These are phyloP conservation scores for Nicotiana tomentosiformis DNA, from an alignment of 257 asterid genomes.

Conservation along the genomic window DNA sequence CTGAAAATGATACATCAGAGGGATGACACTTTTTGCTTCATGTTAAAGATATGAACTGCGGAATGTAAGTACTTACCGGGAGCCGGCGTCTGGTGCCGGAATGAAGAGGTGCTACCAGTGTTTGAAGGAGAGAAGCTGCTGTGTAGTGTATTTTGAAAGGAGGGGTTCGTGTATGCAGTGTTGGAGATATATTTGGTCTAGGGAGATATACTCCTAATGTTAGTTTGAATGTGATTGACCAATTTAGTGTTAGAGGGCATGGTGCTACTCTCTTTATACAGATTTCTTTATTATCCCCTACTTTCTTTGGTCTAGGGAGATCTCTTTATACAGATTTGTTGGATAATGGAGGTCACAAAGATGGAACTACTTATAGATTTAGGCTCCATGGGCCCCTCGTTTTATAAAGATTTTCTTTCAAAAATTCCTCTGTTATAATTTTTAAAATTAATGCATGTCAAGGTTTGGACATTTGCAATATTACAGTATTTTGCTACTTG, in stretches of 20 bases:
- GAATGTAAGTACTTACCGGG: neutral
- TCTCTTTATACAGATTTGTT: too few relatives aligned
- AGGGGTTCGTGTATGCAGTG: too few relatives aligned
- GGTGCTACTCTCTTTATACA: too few relatives aligned
- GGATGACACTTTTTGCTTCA: neutral
- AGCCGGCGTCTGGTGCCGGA: neutral
- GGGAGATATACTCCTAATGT: too few relatives aligned
- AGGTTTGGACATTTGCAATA: neutral
- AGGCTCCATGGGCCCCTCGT: neutral
- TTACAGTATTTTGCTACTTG: neutral
- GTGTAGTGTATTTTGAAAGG: too few relatives aligned
- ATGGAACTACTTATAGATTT: neutral
- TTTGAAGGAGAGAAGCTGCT: too few relatives aligned
- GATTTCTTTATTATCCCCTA: too few relatives aligned
- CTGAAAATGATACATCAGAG: neutral
- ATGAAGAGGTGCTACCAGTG: neutral
- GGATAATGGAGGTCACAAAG: neutral
- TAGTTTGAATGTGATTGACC: too few relatives aligned
- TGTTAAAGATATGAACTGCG: neutral
- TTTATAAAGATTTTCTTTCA: too few relatives aligned
- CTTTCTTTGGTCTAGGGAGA: too few relatives aligned
- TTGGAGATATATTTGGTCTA: too few relatives aligned
- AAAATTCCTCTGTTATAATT: neutral
- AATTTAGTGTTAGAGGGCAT: too few relatives aligned
- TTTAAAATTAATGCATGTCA: neutral